A percentile compares a stretch with the other conserved stretches of the same genome.
Conservation (phyloP, 129 eudicot genomes). For the Mikania micrantha region DNA sequence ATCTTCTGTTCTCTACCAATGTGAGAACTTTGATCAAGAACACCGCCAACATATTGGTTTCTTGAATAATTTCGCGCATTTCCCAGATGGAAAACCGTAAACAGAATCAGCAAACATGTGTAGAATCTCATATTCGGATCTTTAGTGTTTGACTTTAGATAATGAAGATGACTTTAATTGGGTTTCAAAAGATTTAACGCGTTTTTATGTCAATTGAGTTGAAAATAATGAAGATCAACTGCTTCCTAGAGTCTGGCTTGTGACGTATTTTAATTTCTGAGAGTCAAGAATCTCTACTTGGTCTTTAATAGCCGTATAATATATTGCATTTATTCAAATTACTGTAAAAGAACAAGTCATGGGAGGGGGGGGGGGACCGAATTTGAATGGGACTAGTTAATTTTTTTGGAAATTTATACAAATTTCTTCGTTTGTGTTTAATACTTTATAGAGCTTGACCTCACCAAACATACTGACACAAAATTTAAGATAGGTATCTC, state of each 20-base stretch:
- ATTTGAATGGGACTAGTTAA: no score
- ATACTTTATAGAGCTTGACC: no score
- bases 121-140: neutral
- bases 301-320: neutral
- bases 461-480: no score
- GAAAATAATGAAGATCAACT: neutral
- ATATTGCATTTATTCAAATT: neutral
- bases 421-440: no score
- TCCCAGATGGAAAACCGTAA: neutral
- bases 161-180: neutral
- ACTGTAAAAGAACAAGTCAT: no score
- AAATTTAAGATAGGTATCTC: no score
- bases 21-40: constrained; percentile 33
- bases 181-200: no score
- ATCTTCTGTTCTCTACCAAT: constrained; percentile 44
- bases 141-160: neutral
- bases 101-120: neutral
- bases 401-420: no score
- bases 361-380: neutral
- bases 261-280: neutral
- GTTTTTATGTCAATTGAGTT: neutral
- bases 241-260: neutral
- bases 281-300: neutral
- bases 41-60: constrained; percentile 21
- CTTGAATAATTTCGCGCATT: constrained; percentile 1